Conservation (phyloP, 352 stramenopile species). For the Pythium aphanidermatum region DNA sequence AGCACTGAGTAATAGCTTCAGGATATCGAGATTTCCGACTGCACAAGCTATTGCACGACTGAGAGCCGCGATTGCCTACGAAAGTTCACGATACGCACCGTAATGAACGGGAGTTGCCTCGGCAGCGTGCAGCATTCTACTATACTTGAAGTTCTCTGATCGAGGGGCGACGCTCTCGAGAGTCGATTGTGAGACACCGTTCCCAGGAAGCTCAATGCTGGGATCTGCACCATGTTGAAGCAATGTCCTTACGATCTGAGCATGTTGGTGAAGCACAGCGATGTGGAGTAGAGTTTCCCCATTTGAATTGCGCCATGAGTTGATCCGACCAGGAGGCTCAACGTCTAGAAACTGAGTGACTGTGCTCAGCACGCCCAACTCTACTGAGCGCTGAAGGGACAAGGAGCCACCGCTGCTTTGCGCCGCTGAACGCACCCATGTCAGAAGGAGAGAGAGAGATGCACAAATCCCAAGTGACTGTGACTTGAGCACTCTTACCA, state of each 20-base stretch:
- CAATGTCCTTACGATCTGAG: slow-evolving; percentile 42
- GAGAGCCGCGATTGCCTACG: no score
- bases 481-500: no score
- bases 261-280: slow-evolving; percentile 50
- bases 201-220: slow-evolving; percentile 24
- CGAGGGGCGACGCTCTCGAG: slow-evolving; percentile 44
- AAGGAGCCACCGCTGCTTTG: slow-evolving; percentile 32
- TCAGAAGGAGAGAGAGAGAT: no score
- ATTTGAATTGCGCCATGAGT: slow-evolving; percentile 28
- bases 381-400: slow-evolving; percentile 44
- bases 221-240: slow-evolving; percentile 41
- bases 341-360: slow-evolving; percentile 7
- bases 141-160: slow-evolving; percentile 52
- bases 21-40: slow-evolving; percentile 43
- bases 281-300: slow-evolving; percentile 66
- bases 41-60: slow-evolving; percentile 40
- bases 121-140: slow-evolving; percentile 35
- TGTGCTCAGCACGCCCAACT: slow-evolving; percentile 32
- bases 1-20: slow-evolving; percentile 47
- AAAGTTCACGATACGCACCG: slow-evolving; percentile 16
- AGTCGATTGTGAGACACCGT: slow-evolving; percentile 23
- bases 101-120: slow-evolving; percentile 69
- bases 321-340: slow-evolving; percentile 6
- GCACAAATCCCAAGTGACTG: no score
- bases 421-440: slow-evolving; percentile 18